Conservation (phyloP, 331 rosid species). For the Telfairia occidentalis region DNA sequence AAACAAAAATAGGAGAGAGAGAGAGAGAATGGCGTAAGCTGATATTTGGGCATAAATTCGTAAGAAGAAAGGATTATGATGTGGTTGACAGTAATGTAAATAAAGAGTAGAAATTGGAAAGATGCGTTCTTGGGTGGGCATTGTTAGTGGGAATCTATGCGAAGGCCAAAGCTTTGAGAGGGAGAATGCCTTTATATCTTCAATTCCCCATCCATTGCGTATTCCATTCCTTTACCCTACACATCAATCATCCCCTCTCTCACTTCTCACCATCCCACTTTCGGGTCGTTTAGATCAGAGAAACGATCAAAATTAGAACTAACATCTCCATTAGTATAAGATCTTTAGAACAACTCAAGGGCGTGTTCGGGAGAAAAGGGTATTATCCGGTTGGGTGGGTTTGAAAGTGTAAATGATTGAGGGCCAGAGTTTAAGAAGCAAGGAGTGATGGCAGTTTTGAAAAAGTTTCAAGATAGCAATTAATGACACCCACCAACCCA, state of each 20-base stretch:
- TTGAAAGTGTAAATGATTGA: background rate
- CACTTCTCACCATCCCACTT: background rate
- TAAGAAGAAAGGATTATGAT: background rate
- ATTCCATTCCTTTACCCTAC: conserved; percentile 1
- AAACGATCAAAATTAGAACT: background rate
- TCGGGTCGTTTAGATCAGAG: background rate
- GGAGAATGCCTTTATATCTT: background rate
- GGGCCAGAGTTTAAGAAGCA: background rate
- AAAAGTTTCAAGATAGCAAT: conserved; percentile 4
- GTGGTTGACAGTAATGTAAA: background rate
- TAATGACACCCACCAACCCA: conserved; percentile 8
- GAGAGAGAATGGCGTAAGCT: background rate
- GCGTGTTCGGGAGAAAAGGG: no score
- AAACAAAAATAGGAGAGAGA: background rate
- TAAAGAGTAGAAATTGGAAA: background rate
- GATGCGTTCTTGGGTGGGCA: background rate
- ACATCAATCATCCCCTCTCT: background rate
- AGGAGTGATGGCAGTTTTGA: background rate
- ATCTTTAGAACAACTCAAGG: no score
- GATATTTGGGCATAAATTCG: background rate
- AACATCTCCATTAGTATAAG: background rate
- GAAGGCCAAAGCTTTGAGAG: conserved; percentile 5
- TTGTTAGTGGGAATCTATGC: conserved; percentile 10
- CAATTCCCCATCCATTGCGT: background rate
- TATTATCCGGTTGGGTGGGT: background rate